Conservation (phyloP, 2,329 filamentous ascomycete genomes). For the Parascedosporium putredinis region DNA sequence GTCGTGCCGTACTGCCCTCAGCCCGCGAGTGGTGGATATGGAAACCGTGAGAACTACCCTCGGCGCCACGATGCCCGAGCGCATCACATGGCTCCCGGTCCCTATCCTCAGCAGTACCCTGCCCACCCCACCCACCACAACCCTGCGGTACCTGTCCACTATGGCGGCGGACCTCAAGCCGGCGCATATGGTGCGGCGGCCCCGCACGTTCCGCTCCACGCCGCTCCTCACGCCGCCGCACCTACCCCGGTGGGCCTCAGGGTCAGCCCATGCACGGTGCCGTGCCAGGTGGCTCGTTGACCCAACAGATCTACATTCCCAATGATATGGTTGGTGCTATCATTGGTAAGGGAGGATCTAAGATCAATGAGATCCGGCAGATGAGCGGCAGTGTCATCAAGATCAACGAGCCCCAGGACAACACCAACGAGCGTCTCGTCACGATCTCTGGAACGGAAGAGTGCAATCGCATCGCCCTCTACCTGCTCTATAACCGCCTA, state of each 20-base stretch:
- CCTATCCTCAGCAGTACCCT: constrained; percentile 62
- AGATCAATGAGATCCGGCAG: constrained; percentile 98
- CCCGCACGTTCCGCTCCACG: constrained; percentile 64
- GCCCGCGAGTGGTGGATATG: constrained; percentile 73
- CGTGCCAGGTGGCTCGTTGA: constrained; percentile 56
- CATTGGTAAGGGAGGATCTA: constrained; percentile 94
- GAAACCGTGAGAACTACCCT: constrained; percentile 75
- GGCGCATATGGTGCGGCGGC: constrained; percentile 68
- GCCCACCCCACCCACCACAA: constrained; percentile 52
- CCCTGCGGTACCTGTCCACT: constrained; percentile 63
- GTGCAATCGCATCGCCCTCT: constrained; percentile 99
- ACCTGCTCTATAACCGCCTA: constrained; percentile 96
- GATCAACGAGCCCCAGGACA: constrained; percentile 98
- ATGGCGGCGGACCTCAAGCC: constrained; percentile 55
- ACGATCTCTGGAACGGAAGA: constrained; percentile 97
- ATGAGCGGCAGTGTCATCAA: constrained; percentile 97
- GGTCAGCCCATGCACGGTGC: constrained; percentile 64
- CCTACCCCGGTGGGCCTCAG: constrained; percentile 34
- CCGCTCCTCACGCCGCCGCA: constrained; percentile 47
- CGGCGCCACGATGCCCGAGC: constrained; percentile 62
- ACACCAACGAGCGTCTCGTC: constrained; percentile 94
- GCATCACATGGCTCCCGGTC: constrained; percentile 65
- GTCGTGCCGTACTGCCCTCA: constrained; percentile 97
- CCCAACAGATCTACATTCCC: constrained; percentile 97
- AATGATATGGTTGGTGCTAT: constrained; percentile 99